These are phyloP conservation scores for Nicotiana knightiana DNA, from an alignment of 257 asterid species.

Conservation along the genomic window DNA sequence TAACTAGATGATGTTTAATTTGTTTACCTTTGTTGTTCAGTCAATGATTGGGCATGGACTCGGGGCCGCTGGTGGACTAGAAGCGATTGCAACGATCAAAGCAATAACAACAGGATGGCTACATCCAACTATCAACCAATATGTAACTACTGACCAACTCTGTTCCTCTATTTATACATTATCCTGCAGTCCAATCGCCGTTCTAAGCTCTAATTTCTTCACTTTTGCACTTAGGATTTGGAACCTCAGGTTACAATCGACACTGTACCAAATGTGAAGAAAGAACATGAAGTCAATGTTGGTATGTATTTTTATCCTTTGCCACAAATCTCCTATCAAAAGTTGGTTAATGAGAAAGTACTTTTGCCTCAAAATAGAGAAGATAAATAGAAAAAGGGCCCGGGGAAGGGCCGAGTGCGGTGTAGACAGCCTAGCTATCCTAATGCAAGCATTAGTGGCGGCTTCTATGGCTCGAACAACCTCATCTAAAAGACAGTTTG, in stretches of 20 bases:
- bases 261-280: slow-evolving; percentile 65
- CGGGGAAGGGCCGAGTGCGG: too few relatives aligned
- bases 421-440: too few relatives aligned
- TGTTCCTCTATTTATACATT: not conserved
- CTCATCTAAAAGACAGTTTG: too few relatives aligned
- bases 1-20: too few relatives aligned
- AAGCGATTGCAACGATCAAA: slow-evolving; percentile 86
- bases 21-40: slow-evolving; percentile 23
- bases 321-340: not conserved
- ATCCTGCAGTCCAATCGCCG: not conserved
- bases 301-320: slow-evolving; percentile 37
- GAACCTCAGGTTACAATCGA: slow-evolving; percentile 27
- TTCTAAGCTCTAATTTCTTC: not conserved
- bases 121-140: slow-evolving; percentile 84
- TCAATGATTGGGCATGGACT: slow-evolving; percentile 93
- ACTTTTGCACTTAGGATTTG: slow-evolving; percentile 14
- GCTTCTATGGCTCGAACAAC: too few relatives aligned
- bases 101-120: slow-evolving; percentile 88
- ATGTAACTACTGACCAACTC: slow-evolving; percentile 26
- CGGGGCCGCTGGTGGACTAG: slow-evolving; percentile 89
- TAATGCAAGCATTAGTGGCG: too few relatives aligned
- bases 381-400: not conserved
- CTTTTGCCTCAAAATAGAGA: not conserved
- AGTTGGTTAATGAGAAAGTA: not conserved
- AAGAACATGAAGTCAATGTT: slow-evolving; percentile 55